Evolutionary conservation across 371 early-diverging fungal species (phyloP), one percentile per base, ranked within the genome.

Genomic region (Pancytospora epiphaga): DNA sequence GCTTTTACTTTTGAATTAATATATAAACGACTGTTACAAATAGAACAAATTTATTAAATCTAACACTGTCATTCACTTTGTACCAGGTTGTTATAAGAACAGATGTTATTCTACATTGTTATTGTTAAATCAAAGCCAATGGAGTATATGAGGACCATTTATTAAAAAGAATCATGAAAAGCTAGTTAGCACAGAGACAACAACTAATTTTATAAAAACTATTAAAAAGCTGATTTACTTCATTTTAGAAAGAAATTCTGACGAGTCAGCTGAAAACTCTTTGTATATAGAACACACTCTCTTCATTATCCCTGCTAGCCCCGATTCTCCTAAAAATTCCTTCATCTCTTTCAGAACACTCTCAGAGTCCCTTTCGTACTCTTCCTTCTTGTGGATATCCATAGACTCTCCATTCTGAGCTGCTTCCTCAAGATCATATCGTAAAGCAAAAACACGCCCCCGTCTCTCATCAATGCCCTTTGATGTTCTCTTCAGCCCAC

Each of bases 391-490:
- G 30, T 57, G 19, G 30, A 27, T 39, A 4, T 69, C 34, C 2
- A 63, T 58, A 33, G 30, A 19, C 30, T 36, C 49, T n/a, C 70
- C 69, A 12, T 43, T 50, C 36, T 68, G 40, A 32, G 38, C 3
- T 29, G 37, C 9, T 30, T 66, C 68, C 36, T 78, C 78, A n/a
- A 74, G 50, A 69, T 78, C 78, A 50, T 79, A 80, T 29, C 80
- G 47, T 29, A 66, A 62, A 43, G 76, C 66, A 22, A 72, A 57
- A 3, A 70, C 66, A 49, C 69, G 64, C n/a, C 66, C 62, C 38
- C 82, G 58, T 32, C 50, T 57, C 18, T 69, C 66, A 58, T 82
- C 78, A 62, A 78, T 79, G 12, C n/a, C 47, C n/a, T 64, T 63
- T 19, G 62, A 43, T 37, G 60, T 51, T n/a, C 74, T 66, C 58